Base-by-base conservation (phyloP, 2,329 filamentous ascomycete species). In the Fusarium lyarnte region DNA sequence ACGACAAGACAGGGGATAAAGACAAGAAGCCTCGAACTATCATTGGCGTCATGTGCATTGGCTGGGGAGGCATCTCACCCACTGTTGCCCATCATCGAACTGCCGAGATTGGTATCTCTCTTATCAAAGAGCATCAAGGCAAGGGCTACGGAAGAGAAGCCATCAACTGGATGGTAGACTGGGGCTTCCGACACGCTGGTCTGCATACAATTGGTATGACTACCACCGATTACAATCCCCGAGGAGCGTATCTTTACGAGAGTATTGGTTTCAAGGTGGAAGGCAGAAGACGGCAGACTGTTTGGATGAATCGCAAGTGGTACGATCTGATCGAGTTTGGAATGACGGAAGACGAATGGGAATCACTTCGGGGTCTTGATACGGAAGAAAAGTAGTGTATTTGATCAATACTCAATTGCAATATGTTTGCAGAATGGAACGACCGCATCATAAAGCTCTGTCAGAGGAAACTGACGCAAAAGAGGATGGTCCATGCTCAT, bases 281-380 rank as follows among this genome's bases (percentile, higher is more conserved):
- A 33, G 65, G 65, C 1, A 63, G 27, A 38, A 62, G 65, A 8
- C 49, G 65, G 43, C 81, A 86, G 66, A 77, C 74, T 0, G 72
- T 85, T 4, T 87, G 82, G 79, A 79, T 82, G 68, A 81, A 87
- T 64, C 81, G 85, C 2, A 74, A 79, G 33, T 88, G 80, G 81
- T 75, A 77, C 39, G 81, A 84, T 41, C 52, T 74, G 16, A 52
- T 85, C 5, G 69, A 79, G 25, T 76, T 83, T 58, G 80, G 78
- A 1, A 85, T 85, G 70, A 69, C 84, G 23, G 82, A 84, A 41
- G 47, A 75, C 0, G 84, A 85, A 62, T 84, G 83, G 83, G 69
- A 78, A 64, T 67, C 25, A 31, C 25, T 78, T 19, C 63, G 65
- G 0, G 63, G 65, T 2, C 29, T 68, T 25, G 21, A 49, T 14